These are phyloP conservation scores for Candida albicans DNA, from an alignment of 1,139 yeast species.

Conservation along the genomic window DNA sequence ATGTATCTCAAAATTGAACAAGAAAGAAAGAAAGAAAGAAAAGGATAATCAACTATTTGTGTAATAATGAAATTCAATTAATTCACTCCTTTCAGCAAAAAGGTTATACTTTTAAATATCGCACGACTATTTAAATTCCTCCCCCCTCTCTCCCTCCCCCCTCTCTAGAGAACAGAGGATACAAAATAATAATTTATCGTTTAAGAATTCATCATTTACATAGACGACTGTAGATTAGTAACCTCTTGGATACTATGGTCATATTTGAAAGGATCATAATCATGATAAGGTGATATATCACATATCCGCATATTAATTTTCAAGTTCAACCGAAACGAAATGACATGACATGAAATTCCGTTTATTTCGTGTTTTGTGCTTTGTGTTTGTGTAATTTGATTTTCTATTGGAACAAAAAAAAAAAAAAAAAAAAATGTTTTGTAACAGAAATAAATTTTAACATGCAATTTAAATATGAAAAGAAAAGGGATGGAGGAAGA, in stretches of 20 bases:
- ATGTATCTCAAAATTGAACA: background rate
- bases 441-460: constrained; percentile 5
- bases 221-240: too few species aligned
- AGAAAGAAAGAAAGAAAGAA: background rate
- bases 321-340: background rate
- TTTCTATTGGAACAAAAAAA: background rate
- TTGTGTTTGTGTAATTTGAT: background rate
- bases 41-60: background rate
- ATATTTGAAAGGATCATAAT: too few species aligned
- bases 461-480: background rate
- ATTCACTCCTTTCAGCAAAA: background rate
- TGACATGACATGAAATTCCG: background rate
- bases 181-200: too few species aligned
- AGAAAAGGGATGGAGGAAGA: background rate
- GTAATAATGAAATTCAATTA: background rate
- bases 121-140: background rate
- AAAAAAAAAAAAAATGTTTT: background rate
- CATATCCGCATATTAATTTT: too few species aligned
- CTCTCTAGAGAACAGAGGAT: too few species aligned
- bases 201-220: too few species aligned
- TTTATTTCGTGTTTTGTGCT: background rate
- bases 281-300: too few species aligned
- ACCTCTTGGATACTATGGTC: too few species aligned
- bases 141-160: too few species aligned
- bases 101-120: background rate